These are phyloP conservation scores for Polytrichum formosum DNA, from an alignment of 225 moss, liverwort and hornwort species.

Conservation along the genomic window DNA sequence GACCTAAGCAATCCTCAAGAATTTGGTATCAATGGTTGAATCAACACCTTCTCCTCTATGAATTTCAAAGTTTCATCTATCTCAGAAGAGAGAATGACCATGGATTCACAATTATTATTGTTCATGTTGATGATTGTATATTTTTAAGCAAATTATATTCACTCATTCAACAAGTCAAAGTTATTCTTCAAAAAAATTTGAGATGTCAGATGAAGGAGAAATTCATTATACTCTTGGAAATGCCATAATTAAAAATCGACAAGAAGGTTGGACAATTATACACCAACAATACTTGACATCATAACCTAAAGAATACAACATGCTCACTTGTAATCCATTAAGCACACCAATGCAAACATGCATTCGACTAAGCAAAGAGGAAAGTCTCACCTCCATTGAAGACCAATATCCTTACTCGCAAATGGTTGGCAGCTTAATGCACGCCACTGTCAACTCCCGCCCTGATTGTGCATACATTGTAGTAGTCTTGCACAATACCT, in stretches of 20 bases:
- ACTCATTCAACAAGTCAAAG: neutral
- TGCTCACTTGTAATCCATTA: conserved; percentile 4
- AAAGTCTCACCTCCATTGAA: neutral
- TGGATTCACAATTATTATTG: neutral
- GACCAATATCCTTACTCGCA: neutral
- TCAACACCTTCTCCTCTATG: neutral
- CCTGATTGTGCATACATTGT: neutral
- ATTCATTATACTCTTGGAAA: conserved; percentile 1
- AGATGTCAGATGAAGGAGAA: conserved; percentile 5
- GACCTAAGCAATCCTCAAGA: neutral
- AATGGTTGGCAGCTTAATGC: neutral
- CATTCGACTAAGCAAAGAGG: neutral
- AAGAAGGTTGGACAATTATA: conserved; percentile 2
- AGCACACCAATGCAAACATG: neutral
- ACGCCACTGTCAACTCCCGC: neutral
- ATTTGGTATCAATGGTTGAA: neutral
- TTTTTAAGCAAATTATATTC: neutral
- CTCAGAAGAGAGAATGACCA: neutral
- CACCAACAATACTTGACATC: conserved; percentile 11
- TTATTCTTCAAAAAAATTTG: neutral
- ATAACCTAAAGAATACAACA: conserved; percentile 4
- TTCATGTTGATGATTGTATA: neutral
- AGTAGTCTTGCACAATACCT: neutral
- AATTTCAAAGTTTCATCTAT: neutral
- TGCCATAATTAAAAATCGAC: neutral